Conservation (phyloP, 345 rosid species). For the Populus simonii region DNA sequence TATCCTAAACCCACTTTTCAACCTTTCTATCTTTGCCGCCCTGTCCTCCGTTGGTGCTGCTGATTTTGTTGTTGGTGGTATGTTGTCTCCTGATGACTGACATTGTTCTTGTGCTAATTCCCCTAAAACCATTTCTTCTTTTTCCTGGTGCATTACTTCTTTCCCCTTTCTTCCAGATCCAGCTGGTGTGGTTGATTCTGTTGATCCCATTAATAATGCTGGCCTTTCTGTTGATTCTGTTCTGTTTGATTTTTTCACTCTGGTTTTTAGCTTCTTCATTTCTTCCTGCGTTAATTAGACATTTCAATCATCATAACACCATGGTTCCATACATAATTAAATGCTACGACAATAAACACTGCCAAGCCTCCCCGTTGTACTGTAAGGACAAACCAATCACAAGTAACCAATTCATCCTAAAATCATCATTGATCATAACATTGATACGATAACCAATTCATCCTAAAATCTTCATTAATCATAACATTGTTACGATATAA, state of each 20-base stretch:
- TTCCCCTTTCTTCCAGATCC: constrained; percentile 20
- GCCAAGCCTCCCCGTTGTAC: not conserved
- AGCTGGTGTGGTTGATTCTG: constrained; percentile 10
- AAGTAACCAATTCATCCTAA: not conserved
- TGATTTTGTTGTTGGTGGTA: constrained; percentile 13
- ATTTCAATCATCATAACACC: not conserved
- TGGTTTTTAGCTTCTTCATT: constrained; percentile 39
- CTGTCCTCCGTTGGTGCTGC: constrained; percentile 36
- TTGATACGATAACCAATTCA: not conserved
- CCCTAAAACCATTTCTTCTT: constrained; percentile 6
- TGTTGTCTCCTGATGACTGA: constrained; percentile 9
- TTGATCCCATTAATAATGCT: constrained; percentile 11
- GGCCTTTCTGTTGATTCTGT: constrained; percentile 18
- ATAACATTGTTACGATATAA: not conserved
- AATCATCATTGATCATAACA: not conserved
- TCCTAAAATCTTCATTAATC: not conserved
- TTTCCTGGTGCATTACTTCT: constrained; percentile 6
- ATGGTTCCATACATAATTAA: not conserved
- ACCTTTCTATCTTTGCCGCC: constrained; percentile 48
- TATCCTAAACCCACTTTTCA: constrained; percentile 73
- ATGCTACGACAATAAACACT: not conserved
- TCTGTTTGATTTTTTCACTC: constrained; percentile 31
- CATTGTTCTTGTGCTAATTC: constrained; percentile 8
- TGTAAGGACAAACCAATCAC: not conserved
- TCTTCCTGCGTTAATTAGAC: constrained; percentile 44